Evolutionary conservation across 2,329 filamentous ascomycete species (phyloP), one percentile per base, ranked within the genome.

Genomic region (Fusarium setosum): DNA sequence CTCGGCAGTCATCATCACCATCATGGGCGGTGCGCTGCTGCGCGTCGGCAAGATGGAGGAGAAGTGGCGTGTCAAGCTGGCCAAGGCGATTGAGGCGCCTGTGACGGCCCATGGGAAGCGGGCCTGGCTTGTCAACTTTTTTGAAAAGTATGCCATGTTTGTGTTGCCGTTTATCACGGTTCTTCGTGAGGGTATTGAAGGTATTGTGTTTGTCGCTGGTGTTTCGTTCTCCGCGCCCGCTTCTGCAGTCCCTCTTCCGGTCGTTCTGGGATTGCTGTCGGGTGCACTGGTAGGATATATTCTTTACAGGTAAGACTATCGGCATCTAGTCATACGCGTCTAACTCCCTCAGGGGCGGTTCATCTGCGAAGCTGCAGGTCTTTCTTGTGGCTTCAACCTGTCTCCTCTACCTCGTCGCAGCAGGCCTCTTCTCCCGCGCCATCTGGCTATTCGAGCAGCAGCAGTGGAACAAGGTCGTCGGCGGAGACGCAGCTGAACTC

Each of bases 121-220:
- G 4, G 73, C 73, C 7, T 80, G 81, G 73, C 34, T 94, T 59
- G 90, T 91, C 76, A 79, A 81, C 59, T 91, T 88, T 79, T 80
- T 84, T 38, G 90, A 95, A 76, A 94, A 92, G 76, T 96, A 97
- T 73, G 88, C 90, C 74, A 93, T 97, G 91, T 96, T 97, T 74
- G 79, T 92, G 23, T 80, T 97, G 56, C 94, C 94, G 0, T 96
- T 97, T 75, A 86, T 97, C 73, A 97, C 94, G 0, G 91, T 96
- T 11, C 80, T 97, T 15, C 84, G 94, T 26, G 93, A 97, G 76
- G 94, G 93, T 5, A 86, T 97, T 26, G 94, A 97, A 75, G 93
- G 91, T 1, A 90, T 97, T 23, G 86, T 97, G n/a, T 97, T 96
- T 76, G 88, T 96, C 52, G 92, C 92, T 13, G 94, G 93, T 24